phyloP scores from a whole-genome alignment of 169 alveolate genomes.

The Cryptosporidium parvum region DNA sequence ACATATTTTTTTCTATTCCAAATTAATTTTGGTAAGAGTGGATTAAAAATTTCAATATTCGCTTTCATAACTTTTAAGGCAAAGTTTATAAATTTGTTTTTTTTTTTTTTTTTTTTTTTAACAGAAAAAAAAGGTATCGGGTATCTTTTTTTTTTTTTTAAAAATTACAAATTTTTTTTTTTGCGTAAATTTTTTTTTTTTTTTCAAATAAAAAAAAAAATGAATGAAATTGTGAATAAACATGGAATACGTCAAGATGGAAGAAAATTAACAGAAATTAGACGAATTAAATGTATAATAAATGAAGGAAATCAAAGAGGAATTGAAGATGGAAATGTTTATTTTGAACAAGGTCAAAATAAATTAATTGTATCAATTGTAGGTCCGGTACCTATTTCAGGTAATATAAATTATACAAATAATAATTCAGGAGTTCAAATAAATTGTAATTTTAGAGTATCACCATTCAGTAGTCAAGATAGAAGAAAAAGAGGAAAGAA shows the following conservation, averaged over 20 bases:
- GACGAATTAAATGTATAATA: slow-evolving; percentile 42
- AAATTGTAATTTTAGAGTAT: slow-evolving; percentile 40
- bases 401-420: neutral
- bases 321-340: slow-evolving; percentile 48
- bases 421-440: slow-evolving; percentile 10
- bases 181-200: too few species aligned
- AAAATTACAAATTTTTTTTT: neutral
- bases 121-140: too few species aligned
- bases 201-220: neutral
- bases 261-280: slow-evolving; percentile 34
- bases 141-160: too few species aligned
- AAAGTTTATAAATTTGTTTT: too few species aligned
- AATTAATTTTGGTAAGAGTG: neutral
- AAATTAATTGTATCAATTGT: slow-evolving; percentile 39
- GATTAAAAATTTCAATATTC: too few species aligned
- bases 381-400: slow-evolving; percentile 50
- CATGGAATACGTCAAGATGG: slow-evolving; percentile 71
- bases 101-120: too few species aligned
- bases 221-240: slow-evolving; percentile 38
- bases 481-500: slow-evolving; percentile 69
- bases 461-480: slow-evolving; percentile 58
- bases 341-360: slow-evolving; percentile 60
- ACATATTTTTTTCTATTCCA: neutral
- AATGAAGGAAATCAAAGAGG: slow-evolving; percentile 17
- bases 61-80: too few species aligned